A percentile compares a stretch with the other conserved stretches of the same genome.
phyloP scores from a whole-genome alignment of 2,329 filamentous ascomycete genomes.

The Eutypella sp. region DNA sequence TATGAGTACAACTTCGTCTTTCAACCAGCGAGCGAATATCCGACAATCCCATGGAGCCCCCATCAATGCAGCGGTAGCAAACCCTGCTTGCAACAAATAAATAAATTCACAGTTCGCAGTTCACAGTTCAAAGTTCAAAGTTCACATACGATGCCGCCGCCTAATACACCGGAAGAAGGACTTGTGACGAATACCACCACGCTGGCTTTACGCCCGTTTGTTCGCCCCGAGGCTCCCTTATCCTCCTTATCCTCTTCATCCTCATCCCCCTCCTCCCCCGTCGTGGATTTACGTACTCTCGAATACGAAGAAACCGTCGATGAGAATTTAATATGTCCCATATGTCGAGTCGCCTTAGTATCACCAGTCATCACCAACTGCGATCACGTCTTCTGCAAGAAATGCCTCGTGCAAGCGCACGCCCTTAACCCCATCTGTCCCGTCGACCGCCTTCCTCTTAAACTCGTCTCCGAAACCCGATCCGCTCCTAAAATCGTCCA shows the following conservation, averaged over 20 bases:
- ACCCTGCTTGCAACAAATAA: no score
- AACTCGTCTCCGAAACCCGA: constrained; percentile 27
- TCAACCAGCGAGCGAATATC: no score
- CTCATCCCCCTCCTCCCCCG: constrained; percentile 7
- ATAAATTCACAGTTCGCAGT: background rate
- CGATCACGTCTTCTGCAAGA: constrained; percentile 61
- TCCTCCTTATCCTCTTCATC: no score
- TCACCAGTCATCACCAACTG: constrained; percentile 57
- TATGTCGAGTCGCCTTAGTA: constrained; percentile 57
- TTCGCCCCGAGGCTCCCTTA: constrained; percentile 11
- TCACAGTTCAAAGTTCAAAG: background rate
- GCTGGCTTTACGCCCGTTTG: constrained; percentile 20
- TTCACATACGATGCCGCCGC: constrained; percentile 26
- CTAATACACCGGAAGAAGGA: constrained; percentile 31
- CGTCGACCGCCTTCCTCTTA: constrained; percentile 46
- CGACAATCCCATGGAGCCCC: background rate
- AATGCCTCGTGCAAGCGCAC: constrained; percentile 46
- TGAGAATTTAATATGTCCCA: constrained; percentile 46
- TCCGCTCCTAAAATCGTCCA: constrained; percentile 43
- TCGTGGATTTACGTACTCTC: constrained; percentile 42
- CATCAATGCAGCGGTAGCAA: background rate
- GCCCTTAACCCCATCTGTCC: constrained; percentile 45
- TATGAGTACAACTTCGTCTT: no score
- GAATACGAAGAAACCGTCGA: constrained; percentile 39
- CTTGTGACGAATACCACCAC: constrained; percentile 16